Percentiles rank a stretch among this genome's conserved stretches.
Evolutionary conservation across 2,329 filamentous ascomycete genomes (phyloP).

Genomic region (Pseudocercospora pini-densiflorae): DNA sequence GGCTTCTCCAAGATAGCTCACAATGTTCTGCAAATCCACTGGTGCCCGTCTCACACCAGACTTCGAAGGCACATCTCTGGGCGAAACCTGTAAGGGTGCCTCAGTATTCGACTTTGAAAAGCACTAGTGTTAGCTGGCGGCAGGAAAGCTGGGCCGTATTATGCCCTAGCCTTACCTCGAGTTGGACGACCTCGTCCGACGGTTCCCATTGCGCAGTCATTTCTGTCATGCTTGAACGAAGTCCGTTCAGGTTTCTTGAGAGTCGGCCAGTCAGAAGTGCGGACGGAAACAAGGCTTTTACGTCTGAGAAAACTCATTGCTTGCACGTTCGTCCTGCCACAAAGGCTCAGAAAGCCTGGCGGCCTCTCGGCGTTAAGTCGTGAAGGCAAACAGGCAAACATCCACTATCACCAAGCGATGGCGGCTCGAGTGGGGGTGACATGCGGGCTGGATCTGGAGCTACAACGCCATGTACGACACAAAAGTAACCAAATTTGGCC

Average conservation of each 20-base stretch:
- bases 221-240: not conserved
- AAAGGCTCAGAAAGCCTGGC: not conserved
- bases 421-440: not conserved
- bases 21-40: not conserved
- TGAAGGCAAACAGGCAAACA: not conserved
- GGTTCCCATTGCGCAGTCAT: not conserved
- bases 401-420: not conserved
- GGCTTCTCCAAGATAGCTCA: too few species aligned
- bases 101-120: not conserved
- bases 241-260: too few species aligned
- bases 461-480: not conserved
- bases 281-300: not conserved
- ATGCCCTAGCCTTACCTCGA: not conserved
- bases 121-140: not conserved
- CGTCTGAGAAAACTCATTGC: too few species aligned
- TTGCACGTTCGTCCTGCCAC: not conserved
- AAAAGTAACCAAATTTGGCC: not conserved
- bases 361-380: not conserved
- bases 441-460: not conserved
- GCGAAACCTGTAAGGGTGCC: not conserved
- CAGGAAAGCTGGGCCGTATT: not conserved
- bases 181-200: not conserved
- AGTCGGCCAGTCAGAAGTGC: too few species aligned
- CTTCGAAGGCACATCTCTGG: not conserved
- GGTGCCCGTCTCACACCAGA: not conserved